Conservation (phyloP, 129 eudicot genomes). For the Centaurea solstitialis region DNA sequence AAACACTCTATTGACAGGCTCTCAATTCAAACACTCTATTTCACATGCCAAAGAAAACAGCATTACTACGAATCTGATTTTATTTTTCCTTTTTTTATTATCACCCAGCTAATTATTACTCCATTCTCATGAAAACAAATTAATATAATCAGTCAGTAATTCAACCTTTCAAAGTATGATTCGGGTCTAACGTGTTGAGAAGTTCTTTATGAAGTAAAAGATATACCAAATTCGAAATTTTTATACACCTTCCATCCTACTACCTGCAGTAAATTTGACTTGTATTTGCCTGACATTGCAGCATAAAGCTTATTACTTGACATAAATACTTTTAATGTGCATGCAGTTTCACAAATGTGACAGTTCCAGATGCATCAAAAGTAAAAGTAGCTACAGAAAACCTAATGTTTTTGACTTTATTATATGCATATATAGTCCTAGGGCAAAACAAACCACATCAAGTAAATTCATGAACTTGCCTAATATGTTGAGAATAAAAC, state of each 20-base stretch:
- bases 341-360: not conserved
- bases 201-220: not conserved
- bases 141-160: not conserved
- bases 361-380: not conserved
- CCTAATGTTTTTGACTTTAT: not conserved
- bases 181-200: not conserved
- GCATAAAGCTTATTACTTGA: not conserved
- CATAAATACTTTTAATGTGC: not conserved
- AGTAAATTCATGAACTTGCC: constrained; percentile 4
- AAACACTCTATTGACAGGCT: not conserved
- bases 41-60: not conserved
- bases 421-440: not conserved
- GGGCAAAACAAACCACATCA: not conserved
- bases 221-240: not conserved
- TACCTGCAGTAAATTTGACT: not conserved
- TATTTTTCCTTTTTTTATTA: too few species aligned
- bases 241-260: constrained; percentile 5
- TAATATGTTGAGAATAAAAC: constrained; percentile 7
- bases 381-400: not conserved
- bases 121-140: not conserved
- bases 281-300: not conserved
- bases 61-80: too few species aligned
- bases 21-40: not conserved
- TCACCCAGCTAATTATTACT: not conserved
- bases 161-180: not conserved